phyloP scores from a whole-genome alignment of 805 yeast species.

The Starmerella ratchasimensis region DNA sequence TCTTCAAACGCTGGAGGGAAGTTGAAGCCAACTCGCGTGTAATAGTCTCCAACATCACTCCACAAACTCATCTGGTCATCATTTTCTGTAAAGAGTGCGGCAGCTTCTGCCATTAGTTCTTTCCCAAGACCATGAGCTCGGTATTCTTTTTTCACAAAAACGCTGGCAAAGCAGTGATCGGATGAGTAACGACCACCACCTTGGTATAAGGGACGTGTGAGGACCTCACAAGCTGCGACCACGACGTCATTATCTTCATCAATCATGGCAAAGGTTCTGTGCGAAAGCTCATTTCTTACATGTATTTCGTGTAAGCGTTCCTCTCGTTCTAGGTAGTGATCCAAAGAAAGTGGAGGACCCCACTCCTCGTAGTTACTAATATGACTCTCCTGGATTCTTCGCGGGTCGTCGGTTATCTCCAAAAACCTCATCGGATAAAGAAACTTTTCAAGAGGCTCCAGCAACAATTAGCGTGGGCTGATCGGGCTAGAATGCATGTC shows the following conservation, averaged over 20 bases:
- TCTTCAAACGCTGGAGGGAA: conserved; percentile 6
- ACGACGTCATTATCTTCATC: background rate
- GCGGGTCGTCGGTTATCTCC: conserved; percentile 9
- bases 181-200: conserved; percentile 4
- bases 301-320: conserved; percentile 1
- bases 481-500: too few species aligned
- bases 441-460: too few species aligned
- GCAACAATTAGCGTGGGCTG: too few species aligned
- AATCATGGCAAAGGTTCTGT: conserved; percentile 5
- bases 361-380: conserved; percentile 8
- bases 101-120: conserved; percentile 3
- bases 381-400: conserved; percentile 1
- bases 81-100: background rate
- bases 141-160: conserved; percentile 5
- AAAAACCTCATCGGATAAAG: conserved; percentile 1
- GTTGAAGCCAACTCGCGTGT: conserved; percentile 7
- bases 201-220: conserved; percentile 11
- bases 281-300: background rate
- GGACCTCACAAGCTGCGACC: conserved; percentile 11
- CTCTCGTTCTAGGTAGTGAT: conserved; percentile 9
- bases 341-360: conserved; percentile 9
- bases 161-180: conserved; percentile 12
- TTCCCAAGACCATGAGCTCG: conserved; percentile 8
- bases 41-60: conserved; percentile 16
- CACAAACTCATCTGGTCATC: conserved; percentile 12